These are phyloP conservation scores for Pleurotus tuoliensis DNA, from an alignment of 768 basidiomycete genomes.

Conservation along the genomic window DNA sequence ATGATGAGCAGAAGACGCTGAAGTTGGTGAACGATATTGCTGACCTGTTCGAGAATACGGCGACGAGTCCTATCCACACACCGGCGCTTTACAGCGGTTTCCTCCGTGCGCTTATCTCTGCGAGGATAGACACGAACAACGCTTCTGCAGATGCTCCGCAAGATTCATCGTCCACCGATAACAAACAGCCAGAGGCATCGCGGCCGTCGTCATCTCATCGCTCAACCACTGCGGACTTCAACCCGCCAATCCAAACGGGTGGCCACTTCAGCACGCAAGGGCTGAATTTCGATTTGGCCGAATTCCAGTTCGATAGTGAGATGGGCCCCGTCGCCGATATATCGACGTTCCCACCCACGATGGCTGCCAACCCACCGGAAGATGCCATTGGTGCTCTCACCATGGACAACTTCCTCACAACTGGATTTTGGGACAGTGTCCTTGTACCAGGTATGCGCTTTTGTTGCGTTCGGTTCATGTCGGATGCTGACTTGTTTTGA, in stretches of 20 bases:
- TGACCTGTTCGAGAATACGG: slow-evolving; percentile 69
- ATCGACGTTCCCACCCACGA: slow-evolving; percentile 84
- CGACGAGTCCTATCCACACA: slow-evolving; percentile 79
- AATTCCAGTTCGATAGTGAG: slow-evolving; percentile 74
- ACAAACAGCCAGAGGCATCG: neutral
- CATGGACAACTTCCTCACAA: slow-evolving; percentile 80
- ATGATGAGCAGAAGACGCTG: slow-evolving; percentile 69
- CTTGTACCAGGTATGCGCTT: slow-evolving; percentile 71
- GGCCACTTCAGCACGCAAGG: neutral
- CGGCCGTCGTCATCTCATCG: neutral
- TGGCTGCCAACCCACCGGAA: slow-evolving; percentile 51
- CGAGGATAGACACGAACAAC: slow-evolving; percentile 30
- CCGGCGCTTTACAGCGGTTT: slow-evolving; percentile 87
- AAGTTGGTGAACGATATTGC: slow-evolving; percentile 77
- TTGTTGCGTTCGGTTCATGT: neutral
- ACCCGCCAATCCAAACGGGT: neutral
- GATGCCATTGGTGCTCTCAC: slow-evolving; percentile 43
- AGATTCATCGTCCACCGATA: neutral
- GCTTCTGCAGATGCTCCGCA: neutral
- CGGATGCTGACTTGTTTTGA: neutral
- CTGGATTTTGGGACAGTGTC: slow-evolving; percentile 84
- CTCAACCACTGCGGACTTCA: neutral
- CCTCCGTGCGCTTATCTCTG: slow-evolving; percentile 71
- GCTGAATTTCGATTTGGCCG: slow-evolving; percentile 33
- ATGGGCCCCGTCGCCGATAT: slow-evolving; percentile 84